phyloP scores from a whole-genome alignment of 73 alveolate genomes.

The Symbiodinium pilosum region DNA sequence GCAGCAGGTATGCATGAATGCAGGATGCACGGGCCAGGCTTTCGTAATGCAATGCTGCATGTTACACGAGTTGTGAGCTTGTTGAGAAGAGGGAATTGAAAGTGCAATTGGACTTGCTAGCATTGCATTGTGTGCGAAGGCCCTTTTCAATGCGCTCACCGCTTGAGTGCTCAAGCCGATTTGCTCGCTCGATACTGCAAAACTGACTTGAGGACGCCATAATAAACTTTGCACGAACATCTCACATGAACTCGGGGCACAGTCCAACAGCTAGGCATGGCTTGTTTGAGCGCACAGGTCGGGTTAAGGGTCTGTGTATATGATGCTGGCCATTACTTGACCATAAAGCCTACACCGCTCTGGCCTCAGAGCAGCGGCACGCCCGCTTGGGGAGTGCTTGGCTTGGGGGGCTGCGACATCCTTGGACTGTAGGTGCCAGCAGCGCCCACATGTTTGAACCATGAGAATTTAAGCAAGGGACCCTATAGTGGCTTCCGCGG shows the following conservation, averaged over 20 bases:
- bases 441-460: too few relatives aligned
- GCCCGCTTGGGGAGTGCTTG: slow-evolving; percentile 65
- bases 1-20: too few relatives aligned
- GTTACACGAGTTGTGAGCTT: too few relatives aligned
- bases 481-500: slow-evolving; percentile 74
- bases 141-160: neutral
- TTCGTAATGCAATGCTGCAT: too few relatives aligned
- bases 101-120: too few relatives aligned
- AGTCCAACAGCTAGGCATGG: neutral
- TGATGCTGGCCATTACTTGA: neutral
- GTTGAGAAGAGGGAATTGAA: too few relatives aligned
- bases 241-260: neutral
- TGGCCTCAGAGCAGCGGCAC: slow-evolving; percentile 73
- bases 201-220: neutral
- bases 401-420: slow-evolving; percentile 70
- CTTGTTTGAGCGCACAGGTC: neutral
- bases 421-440: neutral
- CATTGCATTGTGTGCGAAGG: too few relatives aligned
- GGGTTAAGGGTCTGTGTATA: neutral
- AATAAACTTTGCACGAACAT: neutral
- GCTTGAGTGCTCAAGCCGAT: neutral
- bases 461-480: neutral
- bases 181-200: neutral
- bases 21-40: too few relatives aligned
- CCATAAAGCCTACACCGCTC: neutral